A percentile compares a stretch with the other conserved stretches of the same genome.
Conservation (phyloP, 2,329 filamentous ascomycete genomes). For the Clathrospora elynae region DNA sequence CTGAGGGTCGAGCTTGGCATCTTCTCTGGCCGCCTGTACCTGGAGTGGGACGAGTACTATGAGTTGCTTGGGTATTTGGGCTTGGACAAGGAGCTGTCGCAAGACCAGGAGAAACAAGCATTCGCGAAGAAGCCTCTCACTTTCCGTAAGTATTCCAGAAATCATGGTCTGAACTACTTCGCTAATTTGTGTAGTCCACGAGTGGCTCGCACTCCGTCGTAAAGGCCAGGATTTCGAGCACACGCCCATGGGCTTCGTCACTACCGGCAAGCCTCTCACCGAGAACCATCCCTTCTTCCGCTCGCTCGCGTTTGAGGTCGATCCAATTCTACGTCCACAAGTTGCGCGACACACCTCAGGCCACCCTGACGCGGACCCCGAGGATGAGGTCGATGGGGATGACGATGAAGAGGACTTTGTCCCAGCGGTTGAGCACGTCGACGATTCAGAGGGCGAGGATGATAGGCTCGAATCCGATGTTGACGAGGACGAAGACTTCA, state of each 20-base stretch:
- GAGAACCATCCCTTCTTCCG: slow-evolving; percentile 60
- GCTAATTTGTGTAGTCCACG: slow-evolving; percentile 48
- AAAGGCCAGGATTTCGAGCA: slow-evolving; percentile 63
- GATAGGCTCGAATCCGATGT: slow-evolving; percentile 6
- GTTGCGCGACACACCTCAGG: slow-evolving; percentile 16
- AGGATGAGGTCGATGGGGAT: slow-evolving; percentile 14
- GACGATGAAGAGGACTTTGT: slow-evolving; percentile 23
- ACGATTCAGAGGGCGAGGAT: slow-evolving; percentile 22
- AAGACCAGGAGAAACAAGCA: slow-evolving; percentile 9
- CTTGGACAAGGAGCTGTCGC: slow-evolving; percentile 8
- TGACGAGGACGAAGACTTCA: slow-evolving; percentile 10
- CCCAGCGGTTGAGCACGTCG: slow-evolving; percentile 16
- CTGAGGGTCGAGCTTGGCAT: slow-evolving; percentile 64
- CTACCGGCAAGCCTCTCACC: slow-evolving; percentile 57
- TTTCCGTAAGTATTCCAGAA: slow-evolving; percentile 26
- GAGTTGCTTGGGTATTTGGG: slow-evolving; percentile 36
- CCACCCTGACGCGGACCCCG: slow-evolving; percentile 5
- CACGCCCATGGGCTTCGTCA: slow-evolving; percentile 64
- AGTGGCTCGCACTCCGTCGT: slow-evolving; percentile 62
- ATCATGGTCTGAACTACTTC: slow-evolving; percentile 42
- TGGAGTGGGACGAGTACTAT: slow-evolving; percentile 56
- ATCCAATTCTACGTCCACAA: slow-evolving; percentile 16
- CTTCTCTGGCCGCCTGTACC: slow-evolving; percentile 65
- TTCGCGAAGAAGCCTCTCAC: slow-evolving; percentile 36
- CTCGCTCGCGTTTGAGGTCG: slow-evolving; percentile 1